Evolutionary conservation across 352 stramenopile species (phyloP).

Genomic region (Globisporangium spiculum): DNA sequence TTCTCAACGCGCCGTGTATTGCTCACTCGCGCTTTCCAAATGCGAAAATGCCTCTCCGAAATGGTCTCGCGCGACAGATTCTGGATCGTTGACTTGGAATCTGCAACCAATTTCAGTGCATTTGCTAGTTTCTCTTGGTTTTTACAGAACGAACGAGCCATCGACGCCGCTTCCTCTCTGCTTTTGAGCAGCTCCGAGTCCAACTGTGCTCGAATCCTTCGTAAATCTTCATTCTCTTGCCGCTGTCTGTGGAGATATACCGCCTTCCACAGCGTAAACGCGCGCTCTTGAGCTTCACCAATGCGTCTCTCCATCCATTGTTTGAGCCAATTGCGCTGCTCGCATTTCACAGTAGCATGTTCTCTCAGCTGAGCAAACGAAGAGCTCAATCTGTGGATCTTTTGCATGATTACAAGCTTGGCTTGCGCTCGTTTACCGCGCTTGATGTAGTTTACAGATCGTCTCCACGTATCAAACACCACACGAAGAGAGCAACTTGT

Average conservation of each 20-base stretch:
- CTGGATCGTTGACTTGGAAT: not conserved
- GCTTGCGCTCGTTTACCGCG: conserved; percentile 13
- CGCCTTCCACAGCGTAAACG: conserved; percentile 4
- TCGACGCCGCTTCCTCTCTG: not conserved
- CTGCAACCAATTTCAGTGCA: not conserved
- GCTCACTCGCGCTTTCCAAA: not conserved
- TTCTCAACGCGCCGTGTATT: not conserved
- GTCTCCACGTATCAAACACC: conserved; percentile 31
- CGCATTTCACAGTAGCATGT: not conserved
- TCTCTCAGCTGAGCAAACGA: not conserved
- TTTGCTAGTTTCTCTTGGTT: not conserved
- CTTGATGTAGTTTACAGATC: conserved; percentile 7
- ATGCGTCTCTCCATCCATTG: not conserved
- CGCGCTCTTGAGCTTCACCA: not conserved
- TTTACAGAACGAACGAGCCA: not conserved
- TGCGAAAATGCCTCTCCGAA: not conserved
- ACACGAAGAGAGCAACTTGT: conserved; percentile 24
- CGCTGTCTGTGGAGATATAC: not conserved
- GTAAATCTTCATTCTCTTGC: conserved; percentile 5
- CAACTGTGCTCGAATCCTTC: not conserved
- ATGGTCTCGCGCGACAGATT: not conserved
- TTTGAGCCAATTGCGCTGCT: not conserved
- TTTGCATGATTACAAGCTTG: conserved; percentile 19
- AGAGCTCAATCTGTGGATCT: not conserved
- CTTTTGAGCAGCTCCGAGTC: conserved; percentile 2